phyloP scores from a whole-genome alignment of 2,329 filamentous ascomycete species.

The Cytospora schulzeri region DNA sequence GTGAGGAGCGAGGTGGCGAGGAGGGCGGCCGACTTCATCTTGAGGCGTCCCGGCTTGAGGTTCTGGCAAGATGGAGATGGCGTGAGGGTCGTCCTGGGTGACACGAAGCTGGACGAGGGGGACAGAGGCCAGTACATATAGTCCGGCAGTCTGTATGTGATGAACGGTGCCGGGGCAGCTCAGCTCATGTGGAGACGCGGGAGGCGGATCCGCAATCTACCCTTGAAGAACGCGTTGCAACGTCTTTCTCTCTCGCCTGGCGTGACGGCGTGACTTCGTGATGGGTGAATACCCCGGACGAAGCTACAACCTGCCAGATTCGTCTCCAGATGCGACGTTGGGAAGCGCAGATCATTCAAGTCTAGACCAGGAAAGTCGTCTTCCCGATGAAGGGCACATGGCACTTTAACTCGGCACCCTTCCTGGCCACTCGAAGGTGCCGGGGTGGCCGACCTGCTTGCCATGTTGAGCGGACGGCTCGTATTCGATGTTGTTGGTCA shows the following conservation, averaged over 20 bases:
- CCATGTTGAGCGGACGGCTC: background rate
- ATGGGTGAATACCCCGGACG: background rate
- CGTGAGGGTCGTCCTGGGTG: background rate
- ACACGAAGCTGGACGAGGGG: background rate
- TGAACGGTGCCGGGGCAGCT: background rate
- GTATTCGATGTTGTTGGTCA: background rate
- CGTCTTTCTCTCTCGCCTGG: too few relatives aligned
- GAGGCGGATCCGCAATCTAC: background rate
- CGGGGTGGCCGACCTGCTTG: background rate
- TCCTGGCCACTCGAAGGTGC: background rate
- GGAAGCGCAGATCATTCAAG: background rate
- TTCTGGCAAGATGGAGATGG: background rate
- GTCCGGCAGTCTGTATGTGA: background rate
- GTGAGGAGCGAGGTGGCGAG: constrained; percentile 32
- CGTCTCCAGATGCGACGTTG: background rate
- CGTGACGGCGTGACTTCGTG: background rate
- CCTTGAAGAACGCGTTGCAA: background rate
- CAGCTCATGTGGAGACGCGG: background rate
- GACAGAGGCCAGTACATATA: background rate
- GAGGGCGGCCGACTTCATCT: constrained; percentile 35
- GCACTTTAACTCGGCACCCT: background rate
- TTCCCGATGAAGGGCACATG: background rate
- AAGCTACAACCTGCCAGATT: background rate
- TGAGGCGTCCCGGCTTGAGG: constrained; percentile 11
- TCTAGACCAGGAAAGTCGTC: background rate